Percentiles rank a stretch among this genome's conserved stretches.
Evolutionary conservation across 495 filamentous ascomycete genomes (phyloP).

Genomic region (Hypoxylon intermedium): DNA sequence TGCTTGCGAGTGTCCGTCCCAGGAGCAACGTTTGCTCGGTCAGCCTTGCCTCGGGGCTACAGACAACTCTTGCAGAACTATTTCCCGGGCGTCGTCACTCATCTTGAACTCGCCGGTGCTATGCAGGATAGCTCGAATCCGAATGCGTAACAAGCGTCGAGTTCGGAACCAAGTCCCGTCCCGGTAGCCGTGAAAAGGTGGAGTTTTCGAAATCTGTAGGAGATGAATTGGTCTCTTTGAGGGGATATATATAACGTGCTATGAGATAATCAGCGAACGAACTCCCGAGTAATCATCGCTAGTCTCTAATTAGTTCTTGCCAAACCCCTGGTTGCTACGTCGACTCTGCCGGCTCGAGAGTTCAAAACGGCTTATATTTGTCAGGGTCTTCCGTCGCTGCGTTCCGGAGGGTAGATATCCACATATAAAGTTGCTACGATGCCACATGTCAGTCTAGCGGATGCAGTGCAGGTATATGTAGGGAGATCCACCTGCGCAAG

Average conservation of each 20-base stretch:
- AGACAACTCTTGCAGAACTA: neutral
- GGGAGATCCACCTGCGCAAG: constrained; percentile 10
- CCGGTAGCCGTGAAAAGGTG: neutral
- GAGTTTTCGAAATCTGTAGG: neutral
- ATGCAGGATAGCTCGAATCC: neutral
- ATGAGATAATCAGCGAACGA: constrained; percentile 2
- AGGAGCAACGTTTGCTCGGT: neutral
- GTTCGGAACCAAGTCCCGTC: neutral
- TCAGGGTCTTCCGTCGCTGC: constrained; percentile 6
- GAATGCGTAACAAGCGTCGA: constrained; percentile 4
- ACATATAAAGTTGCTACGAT: constrained; percentile 1
- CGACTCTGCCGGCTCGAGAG: constrained; percentile 1
- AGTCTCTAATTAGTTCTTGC: constrained; percentile 7
- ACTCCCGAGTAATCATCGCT: neutral
- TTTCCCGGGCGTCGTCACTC: neutral
- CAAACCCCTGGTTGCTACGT: constrained; percentile 7
- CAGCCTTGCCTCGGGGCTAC: constrained; percentile 3
- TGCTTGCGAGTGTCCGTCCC: neutral
- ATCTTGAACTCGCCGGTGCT: constrained; percentile 2
- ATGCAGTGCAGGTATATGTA: constrained; percentile 6
- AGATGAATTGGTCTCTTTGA: constrained; percentile 1
- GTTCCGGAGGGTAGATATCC: constrained; percentile 2
- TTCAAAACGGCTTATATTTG: constrained; percentile 10
- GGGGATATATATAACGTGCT: neutral
- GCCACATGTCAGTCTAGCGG: constrained; percentile 3